Evolutionary conservation across 164 flowering plant genomes (phyloP), one percentile per base, ranked within the genome.

Genomic region (Houttuynia cordata): DNA sequence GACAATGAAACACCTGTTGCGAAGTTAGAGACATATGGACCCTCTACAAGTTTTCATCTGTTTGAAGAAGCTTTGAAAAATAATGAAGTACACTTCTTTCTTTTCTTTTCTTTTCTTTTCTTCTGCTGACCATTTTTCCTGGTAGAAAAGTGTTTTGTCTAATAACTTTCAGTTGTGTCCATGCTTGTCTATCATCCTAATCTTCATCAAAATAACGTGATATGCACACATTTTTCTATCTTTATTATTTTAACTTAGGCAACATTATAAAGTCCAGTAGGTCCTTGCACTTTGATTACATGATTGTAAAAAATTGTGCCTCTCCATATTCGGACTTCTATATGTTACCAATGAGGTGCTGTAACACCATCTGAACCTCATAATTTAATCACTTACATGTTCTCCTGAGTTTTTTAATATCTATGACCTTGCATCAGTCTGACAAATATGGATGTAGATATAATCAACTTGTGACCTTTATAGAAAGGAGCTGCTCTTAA

Each of bases 31-130:
- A 65, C 83, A 0, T 87, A 81, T 74, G 83, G 79, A 22, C 81
- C 88, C 58, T 53, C 39, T 45, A 82, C 74, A 68, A 68, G 82
- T 67, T 22, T 71, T 60, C 0, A 58, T 39, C 24, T 86, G 51
- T 86, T 86, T 74, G 78, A 71, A 61, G 87, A 80, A 62, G 87
- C 92, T 62, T 70, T 91, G 67, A 86, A 69, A 71, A 34, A 78
- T 67, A 91, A 91, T 72, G 86, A 84, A 96, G 97, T 86, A 76
- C 18, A 24, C 45, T 5, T 8, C 6, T 52, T 52, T 52, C 9
- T 19, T 52, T 19, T 52, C 23, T 53, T 20, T 20, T 3, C 13
- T 53, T 5, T 53, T 18, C 4, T 53, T 53, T 52, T n/a, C 1
- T 52, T 17, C 10, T 8, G 1, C 20, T 8, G 7, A 18, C 10